Conservation (phyloP, 306 rosid genomes). For the Sesbania bispinosa region DNA sequence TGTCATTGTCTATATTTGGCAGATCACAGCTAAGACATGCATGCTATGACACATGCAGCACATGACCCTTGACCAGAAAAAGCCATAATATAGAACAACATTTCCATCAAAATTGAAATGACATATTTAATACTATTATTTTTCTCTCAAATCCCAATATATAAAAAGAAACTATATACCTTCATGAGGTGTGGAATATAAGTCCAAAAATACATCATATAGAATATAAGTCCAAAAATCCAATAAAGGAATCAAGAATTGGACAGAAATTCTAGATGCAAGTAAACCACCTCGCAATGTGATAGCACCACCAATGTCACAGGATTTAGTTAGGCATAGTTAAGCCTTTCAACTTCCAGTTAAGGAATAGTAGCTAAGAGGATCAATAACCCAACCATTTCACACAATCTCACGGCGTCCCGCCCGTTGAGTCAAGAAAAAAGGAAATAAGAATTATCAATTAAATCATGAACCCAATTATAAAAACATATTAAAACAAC, state of each 20-base stretch:
- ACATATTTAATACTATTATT: background rate
- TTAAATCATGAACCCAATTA: background rate
- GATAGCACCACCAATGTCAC: background rate
- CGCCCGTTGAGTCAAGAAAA: background rate
- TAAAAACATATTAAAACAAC: constrained; percentile 4
- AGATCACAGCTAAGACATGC: background rate
- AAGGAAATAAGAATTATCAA: background rate
- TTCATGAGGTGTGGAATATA: background rate
- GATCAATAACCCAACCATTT: background rate
- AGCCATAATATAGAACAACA: background rate
- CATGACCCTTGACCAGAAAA: background rate
- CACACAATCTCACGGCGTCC: background rate
- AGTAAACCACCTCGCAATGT: background rate
- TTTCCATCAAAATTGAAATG: background rate
- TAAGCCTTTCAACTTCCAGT: constrained; percentile 18
- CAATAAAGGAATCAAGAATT: constrained; percentile 5
- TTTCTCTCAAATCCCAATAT: background rate
- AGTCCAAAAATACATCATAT: background rate
- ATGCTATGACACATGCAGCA: background rate
- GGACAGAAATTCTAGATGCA: background rate
- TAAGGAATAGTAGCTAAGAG: constrained; percentile 4
- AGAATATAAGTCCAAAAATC: background rate
- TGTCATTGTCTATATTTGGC: background rate
- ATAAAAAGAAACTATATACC: background rate
- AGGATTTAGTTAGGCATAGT: constrained; percentile 4